These are phyloP conservation scores for Xylaria arbuscula DNA, from an alignment of 2,329 filamentous ascomycete genomes.

Conservation along the genomic window DNA sequence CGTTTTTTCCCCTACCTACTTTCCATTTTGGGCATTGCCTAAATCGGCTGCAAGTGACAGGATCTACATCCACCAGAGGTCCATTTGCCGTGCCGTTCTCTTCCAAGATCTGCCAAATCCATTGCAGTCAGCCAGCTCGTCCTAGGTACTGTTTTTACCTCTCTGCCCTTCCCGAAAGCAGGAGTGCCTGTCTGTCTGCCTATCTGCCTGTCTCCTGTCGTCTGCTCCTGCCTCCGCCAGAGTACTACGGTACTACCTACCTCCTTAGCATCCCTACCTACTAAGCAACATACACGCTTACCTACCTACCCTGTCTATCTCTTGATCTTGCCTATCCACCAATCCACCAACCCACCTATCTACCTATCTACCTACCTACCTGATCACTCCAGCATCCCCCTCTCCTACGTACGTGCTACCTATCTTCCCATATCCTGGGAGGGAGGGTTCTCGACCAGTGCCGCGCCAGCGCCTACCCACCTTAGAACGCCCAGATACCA, in stretches of 20 bases:
- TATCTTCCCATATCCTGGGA: constrained; percentile 41
- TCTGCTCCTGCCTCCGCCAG: not conserved
- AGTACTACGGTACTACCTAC: not conserved
- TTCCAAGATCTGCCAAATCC: constrained; percentile 44
- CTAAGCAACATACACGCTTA: not conserved
- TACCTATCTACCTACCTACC: not conserved
- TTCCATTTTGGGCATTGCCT: constrained; percentile 56
- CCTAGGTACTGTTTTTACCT: constrained; percentile 37
- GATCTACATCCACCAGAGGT: constrained; percentile 46
- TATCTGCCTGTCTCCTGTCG: not conserved
- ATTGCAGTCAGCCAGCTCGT: not conserved
- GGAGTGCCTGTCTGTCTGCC: constrained; percentile 36
- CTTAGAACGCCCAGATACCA: constrained; percentile 48
- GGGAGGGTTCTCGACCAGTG: constrained; percentile 45
- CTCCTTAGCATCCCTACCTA: not conserved
- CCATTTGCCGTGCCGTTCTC: constrained; percentile 49
- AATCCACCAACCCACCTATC: not conserved
- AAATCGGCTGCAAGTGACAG: constrained; percentile 52
- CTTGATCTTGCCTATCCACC: not conserved
- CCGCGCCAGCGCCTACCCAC: constrained; percentile 48
- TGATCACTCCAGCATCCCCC: constrained; percentile 9
- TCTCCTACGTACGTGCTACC: constrained; percentile 28
- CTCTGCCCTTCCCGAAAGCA: constrained; percentile 43
- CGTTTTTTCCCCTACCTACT: constrained; percentile 50
- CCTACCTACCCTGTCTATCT: not conserved